Evolutionary conservation across 1,284 basidiomycete genomes (phyloP).

Genomic region (Moesziomyces parantarcticus): DNA sequence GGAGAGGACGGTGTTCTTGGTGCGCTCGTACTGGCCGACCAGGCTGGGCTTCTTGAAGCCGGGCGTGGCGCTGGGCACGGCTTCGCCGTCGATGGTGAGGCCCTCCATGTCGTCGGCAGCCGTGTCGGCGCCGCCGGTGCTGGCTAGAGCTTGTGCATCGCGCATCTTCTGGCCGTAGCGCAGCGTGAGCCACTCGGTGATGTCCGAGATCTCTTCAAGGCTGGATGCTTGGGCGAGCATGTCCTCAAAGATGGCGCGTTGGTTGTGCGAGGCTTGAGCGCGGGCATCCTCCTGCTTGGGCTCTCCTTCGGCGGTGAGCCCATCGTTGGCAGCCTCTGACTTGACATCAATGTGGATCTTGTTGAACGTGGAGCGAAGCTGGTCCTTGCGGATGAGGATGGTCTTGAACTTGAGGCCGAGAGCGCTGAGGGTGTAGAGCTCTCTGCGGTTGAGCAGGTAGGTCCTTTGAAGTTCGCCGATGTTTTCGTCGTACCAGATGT

Average conservation of each 20-base stretch:
- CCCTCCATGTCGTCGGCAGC: slow-evolving; percentile 70
- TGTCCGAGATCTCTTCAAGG: slow-evolving; percentile 90
- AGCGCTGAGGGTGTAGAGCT: slow-evolving; percentile 74
- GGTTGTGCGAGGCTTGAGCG: slow-evolving; percentile 15
- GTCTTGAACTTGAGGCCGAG: slow-evolving; percentile 71
- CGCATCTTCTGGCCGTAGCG: slow-evolving; percentile 74
- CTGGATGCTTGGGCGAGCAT: slow-evolving; percentile 69
- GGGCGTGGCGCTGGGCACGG: slow-evolving; percentile 65
- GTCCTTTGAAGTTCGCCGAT: slow-evolving; percentile 39
- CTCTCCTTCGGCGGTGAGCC: slow-evolving; percentile 68
- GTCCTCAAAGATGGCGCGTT: slow-evolving; percentile 46
- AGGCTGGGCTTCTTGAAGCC: slow-evolving; percentile 82
- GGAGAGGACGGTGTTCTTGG: slow-evolving; percentile 81
- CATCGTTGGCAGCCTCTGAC: slow-evolving; percentile 78
- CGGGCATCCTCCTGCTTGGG: slow-evolving; percentile 4
- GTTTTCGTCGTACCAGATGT: slow-evolving; percentile 70
- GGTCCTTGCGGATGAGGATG: slow-evolving; percentile 59
- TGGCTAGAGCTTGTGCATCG: slow-evolving; percentile 70
- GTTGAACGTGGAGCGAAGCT: slow-evolving; percentile 57
- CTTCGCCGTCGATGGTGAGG: slow-evolving; percentile 33
- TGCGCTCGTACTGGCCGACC: slow-evolving; percentile 84
- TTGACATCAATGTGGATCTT: slow-evolving; percentile 71
- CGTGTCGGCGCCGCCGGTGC: slow-evolving; percentile 78
- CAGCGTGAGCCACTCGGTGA: slow-evolving; percentile 89
- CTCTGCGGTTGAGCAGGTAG: slow-evolving; percentile 59